Evolutionary conservation across 768 basidiomycete genomes (phyloP).

Genomic region (Psilocybe sp.): DNA sequence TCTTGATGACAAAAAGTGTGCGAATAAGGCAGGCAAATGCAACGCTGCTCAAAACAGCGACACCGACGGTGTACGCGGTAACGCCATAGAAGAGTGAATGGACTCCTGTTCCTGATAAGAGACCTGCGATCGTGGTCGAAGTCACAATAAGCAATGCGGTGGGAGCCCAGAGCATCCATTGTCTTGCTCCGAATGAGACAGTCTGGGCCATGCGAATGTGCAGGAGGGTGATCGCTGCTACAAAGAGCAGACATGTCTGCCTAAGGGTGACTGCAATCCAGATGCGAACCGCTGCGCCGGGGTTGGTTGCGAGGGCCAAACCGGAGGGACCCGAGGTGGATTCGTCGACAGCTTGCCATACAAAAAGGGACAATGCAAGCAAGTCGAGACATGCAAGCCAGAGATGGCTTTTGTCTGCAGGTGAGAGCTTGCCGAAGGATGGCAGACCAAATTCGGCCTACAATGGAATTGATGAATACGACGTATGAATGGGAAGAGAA

Average conservation of each 20-base stretch:
- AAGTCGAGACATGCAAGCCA: slow-evolving; percentile 73
- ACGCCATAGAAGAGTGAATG: slow-evolving; percentile 59
- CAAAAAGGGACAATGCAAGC: slow-evolving; percentile 56
- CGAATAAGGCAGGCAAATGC: slow-evolving; percentile 58
- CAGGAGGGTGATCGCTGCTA: slow-evolving; percentile 58
- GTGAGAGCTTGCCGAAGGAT: slow-evolving; percentile 62
- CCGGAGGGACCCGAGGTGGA: slow-evolving; percentile 43
- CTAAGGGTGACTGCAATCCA: slow-evolving; percentile 69
- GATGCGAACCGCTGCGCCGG: slow-evolving; percentile 55
- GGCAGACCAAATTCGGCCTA: slow-evolving; percentile 78
- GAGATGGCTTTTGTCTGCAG: slow-evolving; percentile 66
- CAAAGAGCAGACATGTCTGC: slow-evolving; percentile 65
- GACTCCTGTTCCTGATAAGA: slow-evolving; percentile 53
- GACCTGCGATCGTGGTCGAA: slow-evolving; percentile 58
- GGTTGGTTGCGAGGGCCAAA: slow-evolving; percentile 42
- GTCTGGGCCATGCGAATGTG: slow-evolving; percentile 71
- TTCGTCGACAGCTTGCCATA: slow-evolving; percentile 64
- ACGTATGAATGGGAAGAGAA: slow-evolving; percentile 8
- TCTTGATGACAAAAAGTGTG: slow-evolving; percentile 64
- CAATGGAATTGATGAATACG: slow-evolving; percentile 21
- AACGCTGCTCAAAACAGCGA: slow-evolving; percentile 50
- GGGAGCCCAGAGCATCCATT: slow-evolving; percentile 76
- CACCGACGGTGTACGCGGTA: slow-evolving; percentile 49
- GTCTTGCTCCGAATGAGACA: slow-evolving; percentile 63
- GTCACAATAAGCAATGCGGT: slow-evolving; percentile 49